These are phyloP conservation scores for Rhododendron simsii DNA, from an alignment of 148 eudicot species.

Conservation along the genomic window DNA sequence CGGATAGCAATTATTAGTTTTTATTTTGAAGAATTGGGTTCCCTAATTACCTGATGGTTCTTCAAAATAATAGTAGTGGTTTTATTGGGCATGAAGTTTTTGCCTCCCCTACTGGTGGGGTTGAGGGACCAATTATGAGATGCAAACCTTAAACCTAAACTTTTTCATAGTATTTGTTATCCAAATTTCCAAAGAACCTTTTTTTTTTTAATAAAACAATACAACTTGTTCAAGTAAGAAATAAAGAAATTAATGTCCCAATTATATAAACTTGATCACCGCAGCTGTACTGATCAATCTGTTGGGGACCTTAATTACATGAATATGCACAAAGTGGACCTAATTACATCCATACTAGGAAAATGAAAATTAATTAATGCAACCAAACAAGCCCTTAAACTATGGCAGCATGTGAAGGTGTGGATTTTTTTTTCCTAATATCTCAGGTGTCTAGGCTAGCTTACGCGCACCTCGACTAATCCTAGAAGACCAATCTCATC, in stretches of 20 bases:
- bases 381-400: slow-evolving; percentile 14
- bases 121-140: neutral
- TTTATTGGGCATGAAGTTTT: neutral
- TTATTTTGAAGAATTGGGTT: too few relatives aligned
- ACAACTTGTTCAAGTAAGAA: neutral
- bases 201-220: neutral
- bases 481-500: too few relatives aligned
- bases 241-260: neutral
- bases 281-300: neutral
- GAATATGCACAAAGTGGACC: neutral
- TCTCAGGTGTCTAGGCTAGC: neutral
- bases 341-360: neutral
- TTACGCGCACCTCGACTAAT: too few relatives aligned
- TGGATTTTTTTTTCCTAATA: neutral
- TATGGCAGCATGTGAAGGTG: neutral
- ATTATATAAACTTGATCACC: neutral
- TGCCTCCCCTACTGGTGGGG: neutral
- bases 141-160: neutral
- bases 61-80: neutral
- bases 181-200: neutral
- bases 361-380: neutral
- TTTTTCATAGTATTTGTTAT: neutral
- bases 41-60: too few relatives aligned
- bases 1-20: too few relatives aligned
- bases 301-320: neutral